These are phyloP conservation scores for Klebsormidium nitens DNA, from an alignment of 139 green algal genomes.

Conservation along the genomic window DNA sequence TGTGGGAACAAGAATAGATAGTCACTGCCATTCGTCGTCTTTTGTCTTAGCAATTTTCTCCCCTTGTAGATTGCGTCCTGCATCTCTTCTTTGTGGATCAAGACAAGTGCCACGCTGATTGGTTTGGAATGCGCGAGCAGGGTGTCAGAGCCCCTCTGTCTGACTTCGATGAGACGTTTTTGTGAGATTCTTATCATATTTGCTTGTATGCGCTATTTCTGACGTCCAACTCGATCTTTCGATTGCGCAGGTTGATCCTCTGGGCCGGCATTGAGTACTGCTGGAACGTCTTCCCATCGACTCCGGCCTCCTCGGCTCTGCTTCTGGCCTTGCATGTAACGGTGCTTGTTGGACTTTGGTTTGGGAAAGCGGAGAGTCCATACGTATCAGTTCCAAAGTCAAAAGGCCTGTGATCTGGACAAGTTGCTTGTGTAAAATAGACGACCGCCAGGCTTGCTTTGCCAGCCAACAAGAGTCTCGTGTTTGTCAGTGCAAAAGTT, in stretches of 20 bases:
- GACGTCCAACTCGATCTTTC: background rate
- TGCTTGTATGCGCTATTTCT: background rate
- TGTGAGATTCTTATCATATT: background rate
- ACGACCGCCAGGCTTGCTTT: too few species aligned
- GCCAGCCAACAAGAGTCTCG: too few species aligned
- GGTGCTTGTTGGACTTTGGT: slow-evolving; percentile 25
- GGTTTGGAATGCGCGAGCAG: background rate
- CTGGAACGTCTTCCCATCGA: slow-evolving; percentile 53
- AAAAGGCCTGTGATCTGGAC: too few species aligned
- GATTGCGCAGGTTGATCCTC: slow-evolving; percentile 25
- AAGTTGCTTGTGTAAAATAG: too few species aligned
- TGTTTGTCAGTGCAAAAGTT: too few species aligned
- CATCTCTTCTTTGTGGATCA: slow-evolving; percentile 1
- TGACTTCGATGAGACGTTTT: too few species aligned
- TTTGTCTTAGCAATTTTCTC: background rate
- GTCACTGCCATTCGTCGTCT: too few species aligned
- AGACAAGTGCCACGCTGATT: background rate
- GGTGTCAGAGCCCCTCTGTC: too few species aligned
- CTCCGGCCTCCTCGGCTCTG: slow-evolving; percentile 31
- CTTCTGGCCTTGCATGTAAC: slow-evolving; percentile 29
- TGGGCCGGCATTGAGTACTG: slow-evolving; percentile 55
- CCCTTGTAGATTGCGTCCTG: background rate
- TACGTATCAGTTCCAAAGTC: too few species aligned
- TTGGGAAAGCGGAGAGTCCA: too few species aligned
- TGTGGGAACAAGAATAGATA: too few species aligned